Base-by-base conservation (phyloP, 192 early-diverging fungal species). In the Diversispora epigaea region DNA sequence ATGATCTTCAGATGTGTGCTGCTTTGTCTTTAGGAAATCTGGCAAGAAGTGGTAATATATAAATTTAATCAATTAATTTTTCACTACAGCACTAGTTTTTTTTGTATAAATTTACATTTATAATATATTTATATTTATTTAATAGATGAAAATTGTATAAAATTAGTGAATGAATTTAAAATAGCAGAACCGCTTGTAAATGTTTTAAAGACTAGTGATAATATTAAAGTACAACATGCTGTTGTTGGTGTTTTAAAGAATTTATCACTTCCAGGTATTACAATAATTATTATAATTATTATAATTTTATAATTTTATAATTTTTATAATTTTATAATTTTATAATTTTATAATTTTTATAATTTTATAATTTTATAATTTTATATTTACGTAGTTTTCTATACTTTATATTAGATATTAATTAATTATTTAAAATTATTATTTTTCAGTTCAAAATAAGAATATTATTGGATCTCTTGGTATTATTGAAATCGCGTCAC, bases 1-100 rank as follows among this genome's bases (percentile, higher is more conserved):
- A 81, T 47, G 84, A 85, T 55, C 77, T 85, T 70, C 84, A 85
- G 67, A 75, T 77, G 25, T 83, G 81, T 49, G 89, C 90, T 1
- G 87, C 85, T 2, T 84, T 91, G 68, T 88, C 85, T 17, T 67
- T 93, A 57, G 91, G 90, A 50, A 93, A 93, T 66, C 77, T 93
- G 58, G 91, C 91, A 47, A 81, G 91, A 70, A 88, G 85, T 67
- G 86, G 47, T 52, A 75, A 54, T 54, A 54, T 54, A 11, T 17
- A 54, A 17, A 17, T 54, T 17, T 17, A 17, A 12, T 54, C 4
- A 54, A 64, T 40, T 50, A 17, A 50, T 25, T 22, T 40, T 60
- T 56, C n/a, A 32, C 14, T 39, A 32, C 14, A 14, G 57, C 69
- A 12, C 46, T 3, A 3, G 11, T 32, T 40, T 57, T 71, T 41